Evolutionary conservation across 352 stramenopile genomes (phyloP), one percentile per base, ranked within the genome.

Genomic region (Phytophthora pisi): DNA sequence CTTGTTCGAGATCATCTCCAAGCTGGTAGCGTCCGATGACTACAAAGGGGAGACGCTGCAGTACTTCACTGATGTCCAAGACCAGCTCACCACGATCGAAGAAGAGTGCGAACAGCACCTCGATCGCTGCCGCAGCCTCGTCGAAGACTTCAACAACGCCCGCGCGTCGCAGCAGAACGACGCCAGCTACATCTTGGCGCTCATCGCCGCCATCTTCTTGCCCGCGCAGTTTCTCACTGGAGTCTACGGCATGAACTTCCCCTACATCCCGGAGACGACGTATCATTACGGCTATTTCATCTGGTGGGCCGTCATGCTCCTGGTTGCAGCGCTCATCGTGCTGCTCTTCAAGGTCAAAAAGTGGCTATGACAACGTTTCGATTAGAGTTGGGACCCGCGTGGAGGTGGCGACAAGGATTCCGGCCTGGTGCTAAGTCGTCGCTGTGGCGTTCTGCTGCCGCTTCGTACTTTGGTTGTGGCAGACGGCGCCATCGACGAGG

Each of bases 181-280:
- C 30, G 81, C 86, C 59, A 90, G 82, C 61, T 90, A 86, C 57
- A 62, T 81, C 26, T 62, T 92, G 36, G 82, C 84, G 43, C 70
- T 93, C 5, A 76, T 93, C 2, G 83, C 85, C 1, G 84, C 86
- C 11, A 79, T 91, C 36, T 89, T 91, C 30, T 57, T 95, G 23
- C 86, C 85, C 1, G 85, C 80, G 26, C 83, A 92, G 70, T 93
- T 93, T 59, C 74, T 92, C 28, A 91, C 86, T 24, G 82, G 83
- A 0, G 59, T 95, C 15, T 92, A 93, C 66, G 86, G 86, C 51
- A 95, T 95, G 86, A 95, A 95, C 70, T 95, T 95, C 66, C 66
- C 78, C 34, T 64, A 84, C 57, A 93, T 95, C 74, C 85, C 84
- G 1, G 86, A 93, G 58, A 82, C 91, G 11, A 43, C 72, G 13